phyloP scores from a whole-genome alignment of 2,329 filamentous ascomycete species.

The Cladosporium sp. region DNA sequence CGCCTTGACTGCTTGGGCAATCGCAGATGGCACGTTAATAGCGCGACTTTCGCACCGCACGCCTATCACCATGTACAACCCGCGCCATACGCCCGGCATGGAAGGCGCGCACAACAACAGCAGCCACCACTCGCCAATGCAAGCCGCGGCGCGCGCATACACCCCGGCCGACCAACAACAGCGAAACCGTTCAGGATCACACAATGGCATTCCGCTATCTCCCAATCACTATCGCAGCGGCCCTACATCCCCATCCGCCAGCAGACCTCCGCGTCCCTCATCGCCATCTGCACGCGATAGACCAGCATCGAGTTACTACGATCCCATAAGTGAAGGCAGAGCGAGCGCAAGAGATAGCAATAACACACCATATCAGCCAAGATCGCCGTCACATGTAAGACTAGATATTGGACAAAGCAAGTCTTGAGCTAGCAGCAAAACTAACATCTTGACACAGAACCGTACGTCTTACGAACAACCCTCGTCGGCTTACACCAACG shows the following conservation, averaged over 20 bases:
- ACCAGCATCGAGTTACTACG: conserved; percentile 43
- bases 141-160: conserved; percentile 28
- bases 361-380: conserved; percentile 34
- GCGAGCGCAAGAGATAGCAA: conserved; percentile 29
- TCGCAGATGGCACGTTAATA: conserved; percentile 4
- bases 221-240: conserved; percentile 19
- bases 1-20: not conserved
- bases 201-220: conserved; percentile 23
- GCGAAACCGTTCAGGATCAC: conserved; percentile 25
- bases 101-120: conserved; percentile 18
- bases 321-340: conserved; percentile 43
- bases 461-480: conserved; percentile 18
- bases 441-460: conserved; percentile 14
- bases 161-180: conserved; percentile 23
- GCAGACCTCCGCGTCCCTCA: conserved; percentile 26
- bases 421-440: not conserved
- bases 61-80: conserved; percentile 1
- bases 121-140: conserved; percentile 30
- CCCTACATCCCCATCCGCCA: conserved; percentile 32
- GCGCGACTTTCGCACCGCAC: not conserved
- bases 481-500: conserved; percentile 20
- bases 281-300: conserved; percentile 32
- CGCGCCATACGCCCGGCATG: conserved; percentile 13
- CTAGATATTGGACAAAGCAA: not conserved
- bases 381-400: conserved; percentile 26